A percentile compares a stretch with the other conserved stretches of the same genome.
phyloP scores from a whole-genome alignment of 2,329 filamentous ascomycete species.

The Ampelomyces quisqualis region DNA sequence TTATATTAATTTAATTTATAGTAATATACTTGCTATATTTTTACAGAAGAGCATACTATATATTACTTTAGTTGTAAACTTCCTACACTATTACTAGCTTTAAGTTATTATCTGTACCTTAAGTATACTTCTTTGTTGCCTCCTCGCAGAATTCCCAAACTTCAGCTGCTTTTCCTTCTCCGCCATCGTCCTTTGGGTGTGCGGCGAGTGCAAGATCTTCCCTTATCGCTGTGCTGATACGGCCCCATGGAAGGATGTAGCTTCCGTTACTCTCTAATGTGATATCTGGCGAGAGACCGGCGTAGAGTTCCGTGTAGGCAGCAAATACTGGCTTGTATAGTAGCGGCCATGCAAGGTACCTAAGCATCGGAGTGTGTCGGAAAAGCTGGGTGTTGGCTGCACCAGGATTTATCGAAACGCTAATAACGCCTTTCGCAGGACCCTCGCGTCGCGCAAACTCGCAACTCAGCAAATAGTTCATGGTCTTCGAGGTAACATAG shows the following conservation, averaged over 20 bases:
- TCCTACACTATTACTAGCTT: neutral
- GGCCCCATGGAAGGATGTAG: conserved; percentile 52
- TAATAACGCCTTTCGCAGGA: neutral
- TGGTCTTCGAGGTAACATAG: neutral
- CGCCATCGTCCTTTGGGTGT: conserved; percentile 34
- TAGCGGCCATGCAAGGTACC: neutral
- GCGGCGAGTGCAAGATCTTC: neutral
- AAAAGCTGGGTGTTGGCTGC: conserved; percentile 39
- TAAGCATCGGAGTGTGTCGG: neutral
- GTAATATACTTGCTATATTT: too few species aligned
- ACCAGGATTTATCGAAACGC: conserved; percentile 40
- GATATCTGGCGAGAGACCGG: conserved; percentile 9
- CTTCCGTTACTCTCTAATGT: conserved; percentile 28
- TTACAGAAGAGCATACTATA: too few species aligned
- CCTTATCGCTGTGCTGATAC: conserved; percentile 6
- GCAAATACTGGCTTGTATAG: conserved; percentile 7
- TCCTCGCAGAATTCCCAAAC: conserved; percentile 51
- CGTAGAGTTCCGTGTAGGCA: conserved; percentile 9
- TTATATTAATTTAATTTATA: too few species aligned
- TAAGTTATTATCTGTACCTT: neutral
- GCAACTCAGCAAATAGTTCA: neutral
- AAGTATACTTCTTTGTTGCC: conserved; percentile 6
- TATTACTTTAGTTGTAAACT: too few species aligned
- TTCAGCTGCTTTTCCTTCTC: conserved; percentile 40
- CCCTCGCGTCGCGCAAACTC: too few species aligned